phyloP scores from a whole-genome alignment of 306 rosid species.

The Castanospermum australe region DNA sequence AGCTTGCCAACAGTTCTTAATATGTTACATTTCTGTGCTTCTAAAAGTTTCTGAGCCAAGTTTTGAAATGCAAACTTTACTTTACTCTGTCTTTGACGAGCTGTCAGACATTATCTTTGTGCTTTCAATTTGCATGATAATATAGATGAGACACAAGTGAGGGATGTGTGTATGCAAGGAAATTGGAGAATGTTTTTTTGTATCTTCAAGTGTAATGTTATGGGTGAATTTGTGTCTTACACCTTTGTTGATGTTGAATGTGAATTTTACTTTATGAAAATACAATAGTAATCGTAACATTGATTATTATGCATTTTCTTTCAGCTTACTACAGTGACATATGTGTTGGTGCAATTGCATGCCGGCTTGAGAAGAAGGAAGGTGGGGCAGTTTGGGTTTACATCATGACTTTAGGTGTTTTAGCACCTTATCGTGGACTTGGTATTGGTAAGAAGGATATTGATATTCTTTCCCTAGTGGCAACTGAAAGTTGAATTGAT shows the following conservation, averaged over 20 bases:
- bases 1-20: too few relatives aligned
- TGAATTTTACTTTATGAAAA: neutral
- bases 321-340: conserved; percentile 85
- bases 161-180: neutral
- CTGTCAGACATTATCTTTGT: neutral
- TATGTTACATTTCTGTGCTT: neutral
- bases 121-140: neutral
- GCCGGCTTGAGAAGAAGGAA: conserved; percentile 93
- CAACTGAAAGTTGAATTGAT: conserved; percentile 18
- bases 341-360: conserved; percentile 89
- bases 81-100: neutral
- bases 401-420: conserved; percentile 92
- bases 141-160: too few relatives aligned
- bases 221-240: neutral
- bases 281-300: neutral
- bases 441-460: conserved; percentile 74
- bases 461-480: neutral
- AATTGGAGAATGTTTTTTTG: neutral
- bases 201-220: neutral
- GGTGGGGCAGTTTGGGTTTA: conserved; percentile 64
- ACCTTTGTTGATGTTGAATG: neutral
- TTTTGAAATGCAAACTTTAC: conserved; percentile 5
- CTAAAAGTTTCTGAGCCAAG: conserved; percentile 1
- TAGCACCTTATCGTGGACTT: conserved; percentile 84
- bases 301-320: conserved; percentile 7